Evolutionary conservation across 2,329 filamentous ascomycete genomes (phyloP).

Genomic region (Beauveria australis): DNA sequence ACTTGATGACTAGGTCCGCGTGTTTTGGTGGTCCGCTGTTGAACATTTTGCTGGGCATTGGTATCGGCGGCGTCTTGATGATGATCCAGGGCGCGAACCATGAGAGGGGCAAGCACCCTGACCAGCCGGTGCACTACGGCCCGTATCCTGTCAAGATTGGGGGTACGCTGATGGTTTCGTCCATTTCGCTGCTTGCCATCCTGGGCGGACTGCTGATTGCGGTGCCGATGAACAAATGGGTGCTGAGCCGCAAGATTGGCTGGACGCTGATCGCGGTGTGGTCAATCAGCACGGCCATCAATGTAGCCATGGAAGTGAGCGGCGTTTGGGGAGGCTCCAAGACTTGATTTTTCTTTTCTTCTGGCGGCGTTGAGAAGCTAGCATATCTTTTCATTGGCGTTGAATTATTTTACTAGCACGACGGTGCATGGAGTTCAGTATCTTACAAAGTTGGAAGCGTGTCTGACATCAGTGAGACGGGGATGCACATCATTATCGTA

Average conservation of each 20-base stretch:
- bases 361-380: neutral
- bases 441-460: no score
- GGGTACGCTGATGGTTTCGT: conserved; percentile 76
- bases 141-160: conserved; percentile 79
- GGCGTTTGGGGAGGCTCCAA: conserved; percentile 37
- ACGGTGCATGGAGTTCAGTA: neutral
- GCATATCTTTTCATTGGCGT: neutral
- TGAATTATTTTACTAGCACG: neutral
- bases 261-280: conserved; percentile 73
- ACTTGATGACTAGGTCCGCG: conserved; percentile 49
- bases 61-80: conserved; percentile 85
- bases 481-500: no score
- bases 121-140: conserved; percentile 55
- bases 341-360: neutral
- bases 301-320: conserved; percentile 70
- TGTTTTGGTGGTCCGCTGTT: conserved; percentile 99
- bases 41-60: conserved; percentile 91
- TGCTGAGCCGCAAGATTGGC: conserved; percentile 75
- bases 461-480: no score
- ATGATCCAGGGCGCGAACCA: conserved; percentile 63
- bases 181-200: conserved; percentile 74
- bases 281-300: conserved; percentile 69
- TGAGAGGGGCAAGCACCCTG: conserved; percentile 58
- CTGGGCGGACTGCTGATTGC: conserved; percentile 68
- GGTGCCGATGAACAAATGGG: conserved; percentile 80